Evolutionary conservation across 768 basidiomycete species (phyloP).

Genomic region (Leccinum subgranulosum): DNA sequence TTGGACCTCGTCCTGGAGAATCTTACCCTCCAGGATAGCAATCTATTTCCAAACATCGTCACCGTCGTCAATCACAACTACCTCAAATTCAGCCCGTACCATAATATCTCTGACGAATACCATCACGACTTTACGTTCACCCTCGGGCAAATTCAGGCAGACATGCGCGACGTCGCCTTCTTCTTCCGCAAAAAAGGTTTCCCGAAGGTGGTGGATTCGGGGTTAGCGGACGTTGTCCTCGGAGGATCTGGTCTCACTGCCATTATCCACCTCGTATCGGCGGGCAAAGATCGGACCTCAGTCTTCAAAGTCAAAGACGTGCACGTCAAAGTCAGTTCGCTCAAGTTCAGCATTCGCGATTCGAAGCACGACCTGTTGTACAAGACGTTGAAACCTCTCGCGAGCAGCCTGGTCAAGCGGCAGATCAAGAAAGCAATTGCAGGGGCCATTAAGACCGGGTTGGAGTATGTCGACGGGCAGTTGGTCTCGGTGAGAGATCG

Average conservation of each 20-base stretch:
- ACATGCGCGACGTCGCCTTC: slow-evolving; percentile 92
- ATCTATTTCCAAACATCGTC: slow-evolving; percentile 83
- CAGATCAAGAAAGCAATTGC: slow-evolving; percentile 57
- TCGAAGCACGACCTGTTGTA: slow-evolving; percentile 88
- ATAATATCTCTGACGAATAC: slow-evolving; percentile 47
- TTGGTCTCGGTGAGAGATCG: slow-evolving; percentile 82
- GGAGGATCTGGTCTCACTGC: slow-evolving; percentile 80
- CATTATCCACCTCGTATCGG: slow-evolving; percentile 56
- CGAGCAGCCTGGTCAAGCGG: slow-evolving; percentile 79
- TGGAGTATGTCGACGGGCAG: slow-evolving; percentile 89
- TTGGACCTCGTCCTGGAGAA: slow-evolving; percentile 94
- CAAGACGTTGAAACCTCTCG: slow-evolving; percentile 77
- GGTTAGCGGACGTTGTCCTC: slow-evolving; percentile 80
- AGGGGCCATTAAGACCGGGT: slow-evolving; percentile 70
- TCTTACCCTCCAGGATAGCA: slow-evolving; percentile 80
- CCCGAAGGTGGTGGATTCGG: slow-evolving; percentile 76
- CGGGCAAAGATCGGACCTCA: slow-evolving; percentile 61
- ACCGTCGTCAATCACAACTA: slow-evolving; percentile 76
- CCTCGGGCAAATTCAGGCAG: slow-evolving; percentile 85
- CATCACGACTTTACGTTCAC: slow-evolving; percentile 74
- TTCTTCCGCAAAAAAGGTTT: slow-evolving; percentile 89
- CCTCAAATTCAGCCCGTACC: slow-evolving; percentile 82
- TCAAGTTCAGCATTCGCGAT: slow-evolving; percentile 90
- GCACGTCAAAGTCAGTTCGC: slow-evolving; percentile 76
- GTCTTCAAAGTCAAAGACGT: slow-evolving; percentile 74